Evolutionary conservation across 2,329 filamentous ascomycete species (phyloP).

Genomic region (Aureobasidium sp.): DNA sequence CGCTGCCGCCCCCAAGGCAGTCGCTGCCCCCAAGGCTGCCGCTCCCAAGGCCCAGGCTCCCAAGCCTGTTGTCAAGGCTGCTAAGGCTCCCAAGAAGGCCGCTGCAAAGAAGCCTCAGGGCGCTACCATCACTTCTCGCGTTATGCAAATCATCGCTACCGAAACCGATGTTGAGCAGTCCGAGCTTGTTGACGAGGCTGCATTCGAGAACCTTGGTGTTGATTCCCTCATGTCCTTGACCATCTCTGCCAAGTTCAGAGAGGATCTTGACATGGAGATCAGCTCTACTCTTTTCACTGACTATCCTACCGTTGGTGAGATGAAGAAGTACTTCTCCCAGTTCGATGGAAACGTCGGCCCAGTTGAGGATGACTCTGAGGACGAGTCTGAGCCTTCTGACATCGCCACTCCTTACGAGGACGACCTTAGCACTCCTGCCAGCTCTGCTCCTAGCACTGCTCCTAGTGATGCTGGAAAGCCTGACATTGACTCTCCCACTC

Average conservation of each 20-base stretch:
- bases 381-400: constrained; percentile 37
- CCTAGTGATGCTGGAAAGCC: constrained; percentile 37
- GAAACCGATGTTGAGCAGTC: constrained; percentile 55
- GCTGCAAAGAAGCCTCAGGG: constrained; percentile 44
- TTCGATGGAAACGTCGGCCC: constrained; percentile 39
- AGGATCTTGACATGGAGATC: constrained; percentile 54
- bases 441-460: constrained; percentile 39
- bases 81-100: constrained; percentile 41
- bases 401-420: constrained; percentile 38
- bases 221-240: constrained; percentile 56
- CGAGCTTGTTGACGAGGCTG: constrained; percentile 53
- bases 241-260: constrained; percentile 55
- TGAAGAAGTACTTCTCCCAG: constrained; percentile 51
- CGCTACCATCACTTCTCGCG: constrained; percentile 43
- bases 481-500: constrained; percentile 28
- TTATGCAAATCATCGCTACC: constrained; percentile 61
- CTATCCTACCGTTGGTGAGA: constrained; percentile 52
- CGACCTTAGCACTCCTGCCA: constrained; percentile 41
- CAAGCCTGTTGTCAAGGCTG: constrained; percentile 21
- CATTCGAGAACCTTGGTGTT: constrained; percentile 56
- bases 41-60: constrained; percentile 29
- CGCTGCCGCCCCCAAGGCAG: constrained; percentile 31
- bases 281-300: constrained; percentile 55
- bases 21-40: constrained; percentile 26
- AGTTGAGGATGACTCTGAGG: constrained; percentile 31